Percentiles rank a stretch among this genome's conserved stretches.
These are phyloP conservation scores for Herpetomonas muscarum DNA, from an alignment of 208 protist genomes.

Conservation along the genomic window DNA sequence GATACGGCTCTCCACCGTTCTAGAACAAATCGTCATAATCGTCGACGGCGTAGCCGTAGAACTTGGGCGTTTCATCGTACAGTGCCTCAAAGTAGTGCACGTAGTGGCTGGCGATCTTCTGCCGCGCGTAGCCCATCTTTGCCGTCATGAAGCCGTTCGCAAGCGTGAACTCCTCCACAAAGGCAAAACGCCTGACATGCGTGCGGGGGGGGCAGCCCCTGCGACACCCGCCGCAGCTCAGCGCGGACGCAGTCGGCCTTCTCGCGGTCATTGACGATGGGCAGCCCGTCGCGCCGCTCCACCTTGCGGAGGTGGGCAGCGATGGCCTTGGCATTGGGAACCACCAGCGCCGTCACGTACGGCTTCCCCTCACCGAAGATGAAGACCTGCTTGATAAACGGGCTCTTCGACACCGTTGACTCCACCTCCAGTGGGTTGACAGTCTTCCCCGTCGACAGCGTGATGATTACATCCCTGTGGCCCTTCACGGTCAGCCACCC, in stretches of 20 bases:
- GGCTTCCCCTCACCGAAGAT: constrained; percentile 70
- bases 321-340: constrained; percentile 83
- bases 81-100: constrained; percentile 88
- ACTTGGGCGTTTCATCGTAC: constrained; percentile 89
- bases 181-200: constrained; percentile 85
- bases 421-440: constrained; percentile 83
- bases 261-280: constrained; percentile 83
- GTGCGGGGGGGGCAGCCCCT: constrained; percentile 70
- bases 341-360: constrained; percentile 78
- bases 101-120: constrained; percentile 85
- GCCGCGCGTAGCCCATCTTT: constrained; percentile 83
- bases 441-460: constrained; percentile 69
- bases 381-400: constrained; percentile 85
- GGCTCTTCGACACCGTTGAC: constrained; percentile 68
- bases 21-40: constrained; percentile 92
- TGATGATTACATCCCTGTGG: constrained; percentile 83
- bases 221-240: constrained; percentile 75
- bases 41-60: constrained; percentile 89
- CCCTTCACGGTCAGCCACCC: constrained; percentile 85
- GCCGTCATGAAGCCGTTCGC: constrained; percentile 88
- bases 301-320: constrained; percentile 81
- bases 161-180: constrained; percentile 88
- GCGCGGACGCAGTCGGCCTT: constrained; percentile 87
- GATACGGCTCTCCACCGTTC: no score
- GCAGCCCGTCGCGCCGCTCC: constrained; percentile 85